phyloP scores from a whole-genome alignment of 1,284 basidiomycete genomes.

The Singerocomus inundabilis region DNA sequence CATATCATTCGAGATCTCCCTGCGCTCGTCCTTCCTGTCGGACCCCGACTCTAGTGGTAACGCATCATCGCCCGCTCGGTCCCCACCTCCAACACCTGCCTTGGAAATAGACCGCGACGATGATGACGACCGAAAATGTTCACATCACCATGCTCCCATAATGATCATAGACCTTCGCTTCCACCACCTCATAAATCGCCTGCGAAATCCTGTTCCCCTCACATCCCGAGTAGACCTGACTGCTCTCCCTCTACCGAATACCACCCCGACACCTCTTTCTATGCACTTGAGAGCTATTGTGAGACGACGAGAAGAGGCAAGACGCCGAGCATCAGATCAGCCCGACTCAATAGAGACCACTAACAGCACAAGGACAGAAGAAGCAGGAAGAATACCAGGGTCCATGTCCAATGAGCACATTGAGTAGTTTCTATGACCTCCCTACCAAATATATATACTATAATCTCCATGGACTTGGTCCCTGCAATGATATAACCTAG shows the following conservation, averaged over 20 bases:
- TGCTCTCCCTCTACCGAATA: conserved; percentile 59
- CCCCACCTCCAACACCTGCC: conserved; percentile 21
- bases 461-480: conserved; percentile 16
- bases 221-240: conserved; percentile 35
- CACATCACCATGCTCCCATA: conserved; percentile 30
- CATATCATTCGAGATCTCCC: conserved; percentile 62
- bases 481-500: conserved; percentile 5
- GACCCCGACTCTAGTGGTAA: conserved; percentile 27
- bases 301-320: conserved; percentile 42
- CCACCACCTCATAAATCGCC: conserved; percentile 47
- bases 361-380: conserved; percentile 19
- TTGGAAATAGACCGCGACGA: conserved; percentile 26
- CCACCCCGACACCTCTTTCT: conserved; percentile 51
- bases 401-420: conserved; percentile 38
- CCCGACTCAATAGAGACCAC: conserved; percentile 26
- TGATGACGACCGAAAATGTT: conserved; percentile 23
- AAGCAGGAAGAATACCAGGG: conserved; percentile 40
- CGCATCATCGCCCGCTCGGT: conserved; percentile 24
- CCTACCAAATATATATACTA: conserved; percentile 20
- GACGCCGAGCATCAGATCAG: conserved; percentile 33
- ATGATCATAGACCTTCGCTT: conserved; percentile 64
- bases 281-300: conserved; percentile 52
- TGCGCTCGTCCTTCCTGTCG: conserved; percentile 34
- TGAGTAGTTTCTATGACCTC: conserved; percentile 21
- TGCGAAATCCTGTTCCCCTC: conserved; percentile 51